Base-by-base conservation (phyloP, 441 rosid species). In the Breynia disticha region DNA sequence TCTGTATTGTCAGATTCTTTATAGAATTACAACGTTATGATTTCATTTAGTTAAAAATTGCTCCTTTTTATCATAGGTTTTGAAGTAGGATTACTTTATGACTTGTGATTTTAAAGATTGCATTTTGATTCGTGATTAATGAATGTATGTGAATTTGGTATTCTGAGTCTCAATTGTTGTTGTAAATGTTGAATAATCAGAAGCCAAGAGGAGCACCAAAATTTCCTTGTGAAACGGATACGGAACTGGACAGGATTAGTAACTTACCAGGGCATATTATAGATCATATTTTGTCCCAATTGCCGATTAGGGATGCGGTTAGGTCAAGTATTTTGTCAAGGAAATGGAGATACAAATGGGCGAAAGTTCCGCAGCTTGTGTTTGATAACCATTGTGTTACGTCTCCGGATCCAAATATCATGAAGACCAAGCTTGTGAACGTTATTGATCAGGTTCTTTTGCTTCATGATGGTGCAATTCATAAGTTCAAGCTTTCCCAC, bases 401-500 rank as follows among this genome's bases (percentile, higher is more conserved):
- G 49, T 67, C 81, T 58, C 84, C 74, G 69, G 87, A 84, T 49
- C 86, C 70, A 64, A 56, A 64, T 19, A 42, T 64, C n/a, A 44
- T 72, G 54, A 84, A 78, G 73, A 65, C 65, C 54, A 77, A 79
- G 72, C 74, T 84, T 14, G 73, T 79, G 48, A 79, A 60, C 60
- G 60, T 79, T 48, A 69, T 84, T 55, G 84, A 84, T 61, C 82
- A 76, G 64, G 82, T 84, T 18, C 87, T 84, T 59, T 67, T 81
- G 60, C 86, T 81, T 56, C 91, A 81, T 55, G 67, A 48, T 22
- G 87, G 86, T 45, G 77, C 84, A 0, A 65, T 79, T 55, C 60
- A 71, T 66, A 84, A 77, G 76, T 81, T 84, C 67, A 79, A 79
- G 63, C 87, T 84, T 50, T 84, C 87, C 61, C 87, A 81, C 64